Conservation (phyloP, 768 basidiomycete species). For the Tulasnella sp. region DNA sequence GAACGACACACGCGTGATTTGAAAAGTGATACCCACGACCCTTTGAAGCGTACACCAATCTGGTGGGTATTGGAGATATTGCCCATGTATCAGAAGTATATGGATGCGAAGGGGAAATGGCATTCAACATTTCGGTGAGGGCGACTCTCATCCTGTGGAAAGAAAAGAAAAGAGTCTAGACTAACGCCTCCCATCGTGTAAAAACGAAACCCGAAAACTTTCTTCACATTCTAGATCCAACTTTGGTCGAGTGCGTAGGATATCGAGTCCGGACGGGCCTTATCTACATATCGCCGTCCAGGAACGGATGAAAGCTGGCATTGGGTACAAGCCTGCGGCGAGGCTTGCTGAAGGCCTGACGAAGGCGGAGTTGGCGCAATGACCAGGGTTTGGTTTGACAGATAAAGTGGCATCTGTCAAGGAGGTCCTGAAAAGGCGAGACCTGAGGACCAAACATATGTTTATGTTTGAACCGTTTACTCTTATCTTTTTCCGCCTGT, state of each 20-base stretch:
- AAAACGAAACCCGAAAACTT: no score
- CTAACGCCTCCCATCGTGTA: no score
- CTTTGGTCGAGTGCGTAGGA: background rate
- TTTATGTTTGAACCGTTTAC: no score
- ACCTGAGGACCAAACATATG: no score
- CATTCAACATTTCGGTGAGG: background rate
- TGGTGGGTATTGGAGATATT: conserved; percentile 18
- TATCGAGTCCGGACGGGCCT: background rate
- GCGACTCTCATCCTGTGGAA: no score
- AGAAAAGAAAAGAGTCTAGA: no score
- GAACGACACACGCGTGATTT: background rate
- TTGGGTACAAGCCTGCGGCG: conserved; percentile 9
- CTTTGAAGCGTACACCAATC: conserved; percentile 3
- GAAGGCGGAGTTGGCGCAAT: no score
- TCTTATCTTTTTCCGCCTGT: no score
- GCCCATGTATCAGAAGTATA: conserved; percentile 9
- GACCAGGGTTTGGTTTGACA: no score
- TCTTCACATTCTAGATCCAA: no score
- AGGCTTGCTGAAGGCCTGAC: background rate
- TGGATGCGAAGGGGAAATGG: conserved; percentile 14
- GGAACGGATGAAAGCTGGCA: conserved; percentile 12
- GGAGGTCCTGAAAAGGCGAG: no score
- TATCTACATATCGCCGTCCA: conserved; percentile 13
- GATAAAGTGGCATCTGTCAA: no score
- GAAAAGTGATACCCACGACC: conserved; percentile 7